Evolutionary conservation across 257 asterid species (phyloP).

Genomic region (Oldenlandia corymbosa): DNA sequence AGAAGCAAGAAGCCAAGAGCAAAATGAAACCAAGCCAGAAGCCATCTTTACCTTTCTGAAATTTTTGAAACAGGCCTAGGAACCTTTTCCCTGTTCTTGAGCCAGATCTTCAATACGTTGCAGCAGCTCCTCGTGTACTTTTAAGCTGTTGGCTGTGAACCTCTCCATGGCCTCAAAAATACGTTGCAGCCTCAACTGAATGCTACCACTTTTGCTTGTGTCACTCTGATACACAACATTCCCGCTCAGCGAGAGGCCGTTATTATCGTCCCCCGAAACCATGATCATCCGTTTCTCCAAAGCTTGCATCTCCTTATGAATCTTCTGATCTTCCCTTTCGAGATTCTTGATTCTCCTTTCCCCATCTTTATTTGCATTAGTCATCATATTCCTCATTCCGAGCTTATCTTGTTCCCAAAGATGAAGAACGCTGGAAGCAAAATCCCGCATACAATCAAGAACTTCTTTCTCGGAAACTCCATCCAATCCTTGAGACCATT

Average conservation of each 20-base stretch:
- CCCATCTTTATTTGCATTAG: constrained; percentile 50
- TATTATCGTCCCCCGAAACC: constrained; percentile 39
- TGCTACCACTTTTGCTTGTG: constrained; percentile 58
- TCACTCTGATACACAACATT: constrained; percentile 79
- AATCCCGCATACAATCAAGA: constrained; percentile 63
- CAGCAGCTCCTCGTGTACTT: constrained; percentile 72
- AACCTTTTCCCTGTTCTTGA: constrained; percentile 32
- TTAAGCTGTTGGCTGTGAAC: constrained; percentile 50
- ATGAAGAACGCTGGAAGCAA: constrained; percentile 60
- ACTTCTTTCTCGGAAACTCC: constrained; percentile 81
- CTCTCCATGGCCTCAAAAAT: constrained; percentile 89
- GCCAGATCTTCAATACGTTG: constrained; percentile 70
- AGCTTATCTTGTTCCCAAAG: constrained; percentile 77
- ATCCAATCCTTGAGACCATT: constrained; percentile 81
- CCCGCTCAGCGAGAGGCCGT: constrained; percentile 44
- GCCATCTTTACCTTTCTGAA: neutral
- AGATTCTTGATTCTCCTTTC: constrained; percentile 73
- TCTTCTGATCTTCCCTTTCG: constrained; percentile 81
- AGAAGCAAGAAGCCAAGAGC: neutral
- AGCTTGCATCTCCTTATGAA: constrained; percentile 82
- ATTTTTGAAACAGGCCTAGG: constrained; percentile 14
- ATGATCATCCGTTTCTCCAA: constrained; percentile 61
- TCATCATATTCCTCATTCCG: constrained; percentile 64
- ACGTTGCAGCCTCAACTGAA: constrained; percentile 67
- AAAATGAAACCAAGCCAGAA: neutral